Evolutionary conservation across 129 eudicot species (phyloP), one percentile per base, ranked within the genome.

Genomic region (Artemisia argyi): DNA sequence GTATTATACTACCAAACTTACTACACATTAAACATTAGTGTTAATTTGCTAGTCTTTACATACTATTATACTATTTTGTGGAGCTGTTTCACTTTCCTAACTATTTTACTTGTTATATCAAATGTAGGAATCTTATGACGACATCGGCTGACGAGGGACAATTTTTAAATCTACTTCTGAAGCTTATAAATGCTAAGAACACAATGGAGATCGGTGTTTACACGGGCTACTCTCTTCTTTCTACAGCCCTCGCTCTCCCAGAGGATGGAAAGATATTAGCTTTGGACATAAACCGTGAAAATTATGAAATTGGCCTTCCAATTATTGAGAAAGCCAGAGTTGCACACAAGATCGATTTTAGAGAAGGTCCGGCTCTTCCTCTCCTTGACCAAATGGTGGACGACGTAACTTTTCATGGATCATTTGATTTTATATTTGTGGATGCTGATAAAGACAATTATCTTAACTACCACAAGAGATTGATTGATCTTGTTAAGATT

Each of bases 81-180:
- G 61, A 73, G 77, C 70, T 65, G 49, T 20, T 35, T 72, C 3
- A 35, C 22, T 47, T 39, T 68, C 48, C 69, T 60, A 76, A 32
- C 18, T 59, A 12, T 5, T 24, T 3, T 53, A 22, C 2, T 55
- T 65, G 58, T 65, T 3, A 32, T 3, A 12, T 35, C 19, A 51
- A 51, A 15, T 35, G 11, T 16, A 85, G 89, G 89, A 85, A 85
- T 65, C 61, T 85, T 0, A 81, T 85, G 86, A 85, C 89, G 0
- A 85, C 86, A 2, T 85, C 89, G 3, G 89, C 89, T 0, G 89
- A 85, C 75, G 89, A 85, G 78, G 86, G 89, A 56, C 89, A 85
- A 11, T 85, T 85, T 64, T 55, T 85, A 58, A 85, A 75, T 61
- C 22, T 85, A 49, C 80, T 85, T 9, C 53, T 85, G 0, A 85